Evolutionary conservation across 768 basidiomycete genomes (phyloP), one percentile per base, ranked within the genome.

Genomic region (Daedaleopsis nitida): DNA sequence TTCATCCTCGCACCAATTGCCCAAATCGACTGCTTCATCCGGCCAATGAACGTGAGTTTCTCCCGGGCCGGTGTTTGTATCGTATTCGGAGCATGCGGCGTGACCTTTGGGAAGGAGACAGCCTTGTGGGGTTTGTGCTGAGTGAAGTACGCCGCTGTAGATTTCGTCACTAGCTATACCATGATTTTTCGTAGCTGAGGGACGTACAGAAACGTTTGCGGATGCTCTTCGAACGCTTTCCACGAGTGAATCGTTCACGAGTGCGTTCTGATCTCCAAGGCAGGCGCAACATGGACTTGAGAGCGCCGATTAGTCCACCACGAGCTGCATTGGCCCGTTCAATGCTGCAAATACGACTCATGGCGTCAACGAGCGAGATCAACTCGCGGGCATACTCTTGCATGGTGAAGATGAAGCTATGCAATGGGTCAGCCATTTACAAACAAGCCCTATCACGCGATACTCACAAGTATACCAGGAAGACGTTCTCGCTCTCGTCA

Each of bases 301-400:
- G 78, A 66, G 78, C 71, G 54, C 74, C 68, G 76, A 80, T 80
- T 79, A 78, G 80, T 42, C 71, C 69, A 37, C 70, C 66, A 45
- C 72, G 65, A 16, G 69, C 68, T 0, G 72, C 69, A 47, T 76
- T 75, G 24, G 80, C 78, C 57, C 84, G 80, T 70, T 93, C 89
- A 42, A 86, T 83, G 56, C 77, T 81, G 57, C 91, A 88, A 49
- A 98, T 87, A 58, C 88, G 81, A 53, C 86, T 81, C 81, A 98
- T 91, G 9, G 92, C 88, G 70, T 95, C 92, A 0, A 92, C 82
- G 12, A 98, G 84, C 19, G 85, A 86, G 35, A 89, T 79, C 53
- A 96, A 74, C 73, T 98, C 96, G 59, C 83, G 80, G 9, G 92
- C 84, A 71, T 98, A 98, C 70, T 98, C 97, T 74, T 99, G 94